These are phyloP conservation scores for Pseudonectria foliicola DNA, from an alignment of 2,329 filamentous ascomycete species.

Conservation along the genomic window DNA sequence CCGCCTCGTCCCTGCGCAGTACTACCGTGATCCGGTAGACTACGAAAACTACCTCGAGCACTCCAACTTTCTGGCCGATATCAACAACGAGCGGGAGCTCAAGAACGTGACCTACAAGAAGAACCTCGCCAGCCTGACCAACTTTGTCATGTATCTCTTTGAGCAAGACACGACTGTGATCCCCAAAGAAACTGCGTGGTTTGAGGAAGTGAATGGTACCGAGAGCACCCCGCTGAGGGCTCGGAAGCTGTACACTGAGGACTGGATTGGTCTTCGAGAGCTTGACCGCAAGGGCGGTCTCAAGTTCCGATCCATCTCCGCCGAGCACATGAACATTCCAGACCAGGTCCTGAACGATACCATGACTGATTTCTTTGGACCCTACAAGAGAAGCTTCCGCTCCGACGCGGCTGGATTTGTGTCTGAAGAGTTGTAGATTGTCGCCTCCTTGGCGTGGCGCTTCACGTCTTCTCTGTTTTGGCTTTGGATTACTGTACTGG, in stretches of 20 bases:
- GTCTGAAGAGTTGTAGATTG: slow-evolving; percentile 31
- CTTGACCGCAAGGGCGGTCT: slow-evolving; percentile 75
- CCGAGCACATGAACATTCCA: slow-evolving; percentile 75
- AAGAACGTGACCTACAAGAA: slow-evolving; percentile 71
- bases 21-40: slow-evolving; percentile 65
- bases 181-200: slow-evolving; percentile 88
- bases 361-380: slow-evolving; percentile 62
- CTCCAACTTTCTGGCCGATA: slow-evolving; percentile 86
- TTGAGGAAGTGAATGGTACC: slow-evolving; percentile 73
- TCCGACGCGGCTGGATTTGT: slow-evolving; percentile 14
- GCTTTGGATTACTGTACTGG: slow-evolving; percentile 3
- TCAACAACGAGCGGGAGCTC: slow-evolving; percentile 79
- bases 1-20: slow-evolving; percentile 84
- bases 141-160: slow-evolving; percentile 86
- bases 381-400: slow-evolving; percentile 32
- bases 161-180: slow-evolving; percentile 78
- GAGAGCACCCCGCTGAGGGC: slow-evolving; percentile 61
- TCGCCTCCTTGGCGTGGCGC: background rate
- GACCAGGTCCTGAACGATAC: slow-evolving; percentile 58
- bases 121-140: slow-evolving; percentile 62
- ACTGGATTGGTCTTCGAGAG: slow-evolving; percentile 81
- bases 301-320: slow-evolving; percentile 64
- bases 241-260: slow-evolving; percentile 71
- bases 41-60: slow-evolving; percentile 66
- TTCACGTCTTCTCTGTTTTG: slow-evolving; percentile 5